Conservation (phyloP, 2,329 filamentous ascomycete genomes). For the Aspergillaceae sp. region DNA sequence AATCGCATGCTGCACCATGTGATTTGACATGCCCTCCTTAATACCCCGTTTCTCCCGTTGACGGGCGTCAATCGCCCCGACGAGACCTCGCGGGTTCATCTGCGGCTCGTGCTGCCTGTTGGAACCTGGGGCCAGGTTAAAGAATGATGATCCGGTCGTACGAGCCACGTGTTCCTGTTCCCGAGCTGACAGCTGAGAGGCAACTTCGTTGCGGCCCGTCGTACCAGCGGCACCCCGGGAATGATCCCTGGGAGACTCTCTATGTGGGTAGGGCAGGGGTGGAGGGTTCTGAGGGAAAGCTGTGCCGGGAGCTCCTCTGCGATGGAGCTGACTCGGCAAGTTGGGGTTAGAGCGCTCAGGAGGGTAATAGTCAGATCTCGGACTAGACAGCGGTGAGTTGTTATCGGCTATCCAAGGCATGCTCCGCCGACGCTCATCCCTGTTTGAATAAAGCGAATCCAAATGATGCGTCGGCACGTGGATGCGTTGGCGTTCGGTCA, state of each 20-base stretch:
- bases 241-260: conserved; percentile 10
- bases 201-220: conserved; percentile 44
- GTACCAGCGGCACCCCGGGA: conserved; percentile 52
- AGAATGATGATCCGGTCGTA: conserved; percentile 66
- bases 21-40: conserved; percentile 59
- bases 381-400: conserved; percentile 38
- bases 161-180: conserved; percentile 86
- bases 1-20: conserved; percentile 65
- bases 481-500: conserved; percentile 21
- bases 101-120: conserved; percentile 41
- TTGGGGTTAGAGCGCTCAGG: not conserved
- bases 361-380: conserved; percentile 27
- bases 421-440: conserved; percentile 52
- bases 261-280: no score
- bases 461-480: conserved; percentile 14
- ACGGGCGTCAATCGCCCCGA: conserved; percentile 69
- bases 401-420: conserved; percentile 52
- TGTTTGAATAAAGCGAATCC: conserved; percentile 29
- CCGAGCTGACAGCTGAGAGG: conserved; percentile 63
- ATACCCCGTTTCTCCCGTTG: conserved; percentile 69
- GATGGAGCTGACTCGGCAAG: no score
- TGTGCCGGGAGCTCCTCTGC: no score
- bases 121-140: conserved; percentile 54
- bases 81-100: conserved; percentile 51
- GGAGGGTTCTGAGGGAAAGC: no score